These are phyloP conservation scores for Kregervanrija delftensis DNA, from an alignment of 805 yeast species.

Conservation along the genomic window DNA sequence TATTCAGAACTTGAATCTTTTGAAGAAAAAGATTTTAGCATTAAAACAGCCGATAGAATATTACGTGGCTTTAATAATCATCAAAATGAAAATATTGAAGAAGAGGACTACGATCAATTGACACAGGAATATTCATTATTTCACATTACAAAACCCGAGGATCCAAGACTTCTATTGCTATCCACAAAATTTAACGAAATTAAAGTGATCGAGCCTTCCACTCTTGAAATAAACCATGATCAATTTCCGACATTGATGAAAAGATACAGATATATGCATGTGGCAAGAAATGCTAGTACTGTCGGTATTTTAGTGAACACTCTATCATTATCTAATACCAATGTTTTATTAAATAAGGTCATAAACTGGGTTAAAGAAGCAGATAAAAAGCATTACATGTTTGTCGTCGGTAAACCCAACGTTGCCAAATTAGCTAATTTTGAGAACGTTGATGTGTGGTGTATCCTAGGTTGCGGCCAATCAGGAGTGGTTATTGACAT, in stretches of 20 bases:
- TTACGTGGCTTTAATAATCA: conserved; percentile 21
- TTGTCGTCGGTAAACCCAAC: conserved; percentile 97
- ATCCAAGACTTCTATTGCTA: conserved; percentile 70
- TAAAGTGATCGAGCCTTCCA: conserved; percentile 40
- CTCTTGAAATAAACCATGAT: conserved; percentile 35
- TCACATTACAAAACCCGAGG: conserved; percentile 67
- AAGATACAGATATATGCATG: conserved; percentile 78
- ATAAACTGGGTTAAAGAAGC: conserved; percentile 57
- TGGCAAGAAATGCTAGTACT: conserved; percentile 87
- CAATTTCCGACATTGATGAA: conserved; percentile 77
- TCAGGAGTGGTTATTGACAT: conserved; percentile 86
- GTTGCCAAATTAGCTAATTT: conserved; percentile 96
- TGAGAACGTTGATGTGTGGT: conserved; percentile 92
- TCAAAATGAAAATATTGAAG: conserved; percentile 14
- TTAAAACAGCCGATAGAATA: conserved; percentile 26
- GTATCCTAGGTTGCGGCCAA: conserved; percentile 88
- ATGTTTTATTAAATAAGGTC: conserved; percentile 54
- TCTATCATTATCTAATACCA: conserved; percentile 70
- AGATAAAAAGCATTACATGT: conserved; percentile 86
- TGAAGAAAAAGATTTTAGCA: conserved; percentile 3
- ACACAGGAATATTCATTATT: conserved; percentile 51
- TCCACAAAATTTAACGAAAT: conserved; percentile 62
- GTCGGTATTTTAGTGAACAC: conserved; percentile 90
- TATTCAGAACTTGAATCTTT: not conserved
- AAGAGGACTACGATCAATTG: conserved; percentile 23